These are phyloP conservation scores for Gillenia trifoliata DNA, from an alignment of 306 rosid species.

Conservation along the genomic window DNA sequence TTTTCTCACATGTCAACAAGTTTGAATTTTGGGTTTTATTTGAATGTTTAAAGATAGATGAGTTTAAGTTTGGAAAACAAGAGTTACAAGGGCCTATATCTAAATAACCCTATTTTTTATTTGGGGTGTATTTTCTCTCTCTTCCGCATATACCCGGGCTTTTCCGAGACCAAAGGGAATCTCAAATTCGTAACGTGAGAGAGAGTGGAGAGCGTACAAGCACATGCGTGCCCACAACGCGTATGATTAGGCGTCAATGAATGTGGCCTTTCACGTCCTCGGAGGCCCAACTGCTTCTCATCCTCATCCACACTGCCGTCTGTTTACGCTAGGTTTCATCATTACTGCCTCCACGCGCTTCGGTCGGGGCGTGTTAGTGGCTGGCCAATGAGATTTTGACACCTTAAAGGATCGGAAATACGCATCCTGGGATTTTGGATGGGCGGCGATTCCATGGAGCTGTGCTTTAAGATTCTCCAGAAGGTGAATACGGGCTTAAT, in stretches of 20 bases:
- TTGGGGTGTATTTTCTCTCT: not conserved
- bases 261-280: constrained; percentile 20
- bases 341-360: not conserved
- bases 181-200: not conserved
- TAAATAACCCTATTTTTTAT: too few relatives aligned
- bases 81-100: too few relatives aligned
- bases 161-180: not conserved
- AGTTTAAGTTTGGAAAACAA: too few relatives aligned
- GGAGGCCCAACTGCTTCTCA: not conserved
- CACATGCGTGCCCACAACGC: constrained; percentile 14
- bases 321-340: not conserved
- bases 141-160: constrained; percentile 21
- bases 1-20: too few relatives aligned
- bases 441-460: not conserved
- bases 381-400: not conserved
- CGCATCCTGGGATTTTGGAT: constrained; percentile 14
- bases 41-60: too few relatives aligned
- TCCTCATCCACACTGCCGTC: constrained; percentile 6
- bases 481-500: not conserved
- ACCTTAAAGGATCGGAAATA: constrained; percentile 1
- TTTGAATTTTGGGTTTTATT: too few relatives aligned
- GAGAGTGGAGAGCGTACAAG: not conserved
- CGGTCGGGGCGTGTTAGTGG: not conserved
- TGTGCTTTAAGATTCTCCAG: not conserved
- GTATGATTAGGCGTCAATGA: not conserved